Evolutionary conservation across 257 asterid species (phyloP), one percentile per base, ranked within the genome.

Genomic region (Mitragyna speciosa): DNA sequence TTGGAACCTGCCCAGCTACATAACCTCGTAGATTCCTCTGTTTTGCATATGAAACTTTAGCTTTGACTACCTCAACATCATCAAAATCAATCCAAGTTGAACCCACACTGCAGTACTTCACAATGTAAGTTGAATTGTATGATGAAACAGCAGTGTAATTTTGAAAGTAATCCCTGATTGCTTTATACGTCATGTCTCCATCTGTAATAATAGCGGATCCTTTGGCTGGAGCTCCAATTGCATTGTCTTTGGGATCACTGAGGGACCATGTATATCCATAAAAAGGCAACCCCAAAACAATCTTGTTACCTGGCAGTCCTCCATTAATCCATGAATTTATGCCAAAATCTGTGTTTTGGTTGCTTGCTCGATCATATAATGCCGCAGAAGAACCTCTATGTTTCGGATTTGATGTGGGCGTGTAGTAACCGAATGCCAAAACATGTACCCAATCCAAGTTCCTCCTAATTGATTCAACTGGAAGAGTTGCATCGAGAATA

Each of bases 191-290:
- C 7, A 87, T 49, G 0, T 83, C 79, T 31, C 89, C 88, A 66
- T 84, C 86, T 31, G 0, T 6, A 59, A 85, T 74, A 22, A 84
- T 68, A 28, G 82, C 86, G 10, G 20, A 52, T 39, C 86, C 88
- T 65, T 8, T 26, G 7, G 89, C 86, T 0, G 85, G 86, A 9
- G 89, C 75, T 5, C 88, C 82, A 20, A 85, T 11, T 0, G 45
- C 76, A 61, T 84, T 75, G 58, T 75, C 31, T 15, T 72, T 68
- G 31, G 91, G 79, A 76, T 88, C 75, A 56, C 30, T 77, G 7
- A 88, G 87, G 7, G 84, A 84, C 91, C 91, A 88, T 0, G 87
- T 87, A 77, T 83, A 87, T 51, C 90, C 90, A 74, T 87, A 84
- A 83, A 73, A 87, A 19, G 89, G 82, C 76, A 87, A 52, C 26